A percentile compares a stretch with the other conserved stretches of the same genome.
phyloP scores from a whole-genome alignment of 768 basidiomycete genomes.

The Coprinellus micaceus region DNA sequence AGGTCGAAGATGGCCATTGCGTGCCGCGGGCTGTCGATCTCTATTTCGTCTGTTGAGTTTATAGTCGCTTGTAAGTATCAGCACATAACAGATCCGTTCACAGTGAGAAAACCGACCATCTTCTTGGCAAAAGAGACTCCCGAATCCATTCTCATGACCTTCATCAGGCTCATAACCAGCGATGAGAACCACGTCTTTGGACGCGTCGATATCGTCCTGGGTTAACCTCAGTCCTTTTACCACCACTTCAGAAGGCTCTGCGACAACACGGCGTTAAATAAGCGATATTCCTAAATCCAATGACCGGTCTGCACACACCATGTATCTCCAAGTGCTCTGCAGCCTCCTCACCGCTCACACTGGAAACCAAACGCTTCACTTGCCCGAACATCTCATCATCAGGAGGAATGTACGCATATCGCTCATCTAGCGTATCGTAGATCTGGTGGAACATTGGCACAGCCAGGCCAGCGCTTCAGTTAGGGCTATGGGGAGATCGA shows the following conservation, averaged over 20 bases:
- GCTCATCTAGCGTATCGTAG: no score
- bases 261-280: not conserved
- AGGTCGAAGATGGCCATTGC: not conserved
- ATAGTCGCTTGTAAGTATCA: not conserved
- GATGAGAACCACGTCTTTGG: not conserved
- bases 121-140: not conserved
- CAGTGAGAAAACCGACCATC: no score
- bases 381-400: no score
- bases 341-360: not conserved
- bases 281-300: not conserved
- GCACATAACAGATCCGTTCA: no score
- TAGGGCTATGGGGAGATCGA: no score
- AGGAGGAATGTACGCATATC: no score
- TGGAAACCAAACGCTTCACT: no score
- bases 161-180: not conserved
- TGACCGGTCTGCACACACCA: not conserved
- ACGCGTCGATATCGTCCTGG: conserved; percentile 1
- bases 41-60: not conserved
- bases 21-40: not conserved
- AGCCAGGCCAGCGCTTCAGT: no score
- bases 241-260: not conserved
- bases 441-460: no score
- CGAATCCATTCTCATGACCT: not conserved
- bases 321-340: not conserved
- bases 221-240: not conserved